phyloP scores from a whole-genome alignment of 2,329 filamentous ascomycete genomes.

The Lecanicillium sp. region DNA sequence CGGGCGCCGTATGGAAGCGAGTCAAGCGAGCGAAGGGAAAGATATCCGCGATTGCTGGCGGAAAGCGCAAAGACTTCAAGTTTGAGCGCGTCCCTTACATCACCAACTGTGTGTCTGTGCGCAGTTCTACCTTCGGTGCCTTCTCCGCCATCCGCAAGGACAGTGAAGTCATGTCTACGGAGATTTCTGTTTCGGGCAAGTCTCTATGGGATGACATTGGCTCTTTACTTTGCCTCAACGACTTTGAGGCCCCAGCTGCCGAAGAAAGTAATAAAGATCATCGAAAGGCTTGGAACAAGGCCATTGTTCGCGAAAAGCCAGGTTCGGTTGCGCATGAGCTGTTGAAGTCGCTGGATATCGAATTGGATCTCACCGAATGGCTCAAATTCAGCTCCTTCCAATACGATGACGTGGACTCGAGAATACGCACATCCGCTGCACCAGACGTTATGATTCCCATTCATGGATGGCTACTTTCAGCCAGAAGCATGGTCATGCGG shows the following conservation, averaged over 20 bases:
- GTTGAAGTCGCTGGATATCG: slow-evolving; percentile 57
- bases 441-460: slow-evolving; percentile 70
- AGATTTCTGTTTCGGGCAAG: slow-evolving; percentile 58
- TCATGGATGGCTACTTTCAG: slow-evolving; percentile 73
- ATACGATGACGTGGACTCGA: slow-evolving; percentile 34
- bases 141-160: slow-evolving; percentile 84
- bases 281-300: slow-evolving; percentile 32
- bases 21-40: slow-evolving; percentile 78
- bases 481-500: slow-evolving; percentile 63
- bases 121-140: slow-evolving; percentile 82
- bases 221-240: slow-evolving; percentile 59
- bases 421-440: slow-evolving; percentile 47
- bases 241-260: slow-evolving; percentile 42
- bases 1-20: slow-evolving; percentile 87
- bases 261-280: slow-evolving; percentile 19
- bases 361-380: slow-evolving; percentile 51
- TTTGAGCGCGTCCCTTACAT: slow-evolving; percentile 86
- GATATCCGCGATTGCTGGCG: slow-evolving; percentile 47
- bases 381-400: slow-evolving; percentile 30
- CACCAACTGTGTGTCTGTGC: slow-evolving; percentile 74
- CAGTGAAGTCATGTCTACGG: slow-evolving; percentile 68
- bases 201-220: slow-evolving; percentile 68
- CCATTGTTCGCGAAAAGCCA: slow-evolving; percentile 34
- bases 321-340: slow-evolving; percentile 43
- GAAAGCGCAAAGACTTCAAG: slow-evolving; percentile 82